Evolutionary conservation across 768 basidiomycete species (phyloP), one percentile per base, ranked within the genome.

Genomic region (Calocera cornea): DNA sequence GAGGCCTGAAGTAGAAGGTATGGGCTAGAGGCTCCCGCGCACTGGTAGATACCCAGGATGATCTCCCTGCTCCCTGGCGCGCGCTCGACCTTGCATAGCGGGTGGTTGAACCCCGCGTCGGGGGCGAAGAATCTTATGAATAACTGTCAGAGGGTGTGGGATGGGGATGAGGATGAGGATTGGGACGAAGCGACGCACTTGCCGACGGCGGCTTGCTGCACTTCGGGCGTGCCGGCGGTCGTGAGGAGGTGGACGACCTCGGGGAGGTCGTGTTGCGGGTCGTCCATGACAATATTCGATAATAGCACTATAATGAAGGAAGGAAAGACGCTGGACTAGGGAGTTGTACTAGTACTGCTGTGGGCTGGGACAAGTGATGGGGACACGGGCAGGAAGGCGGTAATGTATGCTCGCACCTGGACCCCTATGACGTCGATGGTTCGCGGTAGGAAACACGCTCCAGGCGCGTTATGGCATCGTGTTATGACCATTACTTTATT

Each of bases 31-130:
- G n/a, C n/a, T n/a, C n/a, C n/a, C n/a, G 73, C 81, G 34, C 67
- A 84, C 82, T 86, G 84, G 72, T 83, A 86, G 34, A 87, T 79
- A 11, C 79, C 84, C 1, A 87, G 77, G 31, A 88, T 77, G 22
- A 77, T 75, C 19, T 84, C 81, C 65, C 86, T 79, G 17, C 86
- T 86, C 65, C 79, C 78, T n/a, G 81, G 79, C 0, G 73, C 79
- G 2, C 81, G 75, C 1, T 72, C 66, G 16, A 87, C 81, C 44
- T 76, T 73, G 77, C 81, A 86, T 31, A 87, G 67, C 0, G 87
- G 85, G 73, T 88, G 86, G 41, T 78, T 80, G 73, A 88, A 84
- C 1, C 77, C 79, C 29, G 83, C 85, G 69, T 88, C 81, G 1
- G 77, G 74, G 2, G 80, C 78, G 74, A 84, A 84, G 36, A 38